Conservation (phyloP, 768 basidiomycete genomes). For the Mycena venus region DNA sequence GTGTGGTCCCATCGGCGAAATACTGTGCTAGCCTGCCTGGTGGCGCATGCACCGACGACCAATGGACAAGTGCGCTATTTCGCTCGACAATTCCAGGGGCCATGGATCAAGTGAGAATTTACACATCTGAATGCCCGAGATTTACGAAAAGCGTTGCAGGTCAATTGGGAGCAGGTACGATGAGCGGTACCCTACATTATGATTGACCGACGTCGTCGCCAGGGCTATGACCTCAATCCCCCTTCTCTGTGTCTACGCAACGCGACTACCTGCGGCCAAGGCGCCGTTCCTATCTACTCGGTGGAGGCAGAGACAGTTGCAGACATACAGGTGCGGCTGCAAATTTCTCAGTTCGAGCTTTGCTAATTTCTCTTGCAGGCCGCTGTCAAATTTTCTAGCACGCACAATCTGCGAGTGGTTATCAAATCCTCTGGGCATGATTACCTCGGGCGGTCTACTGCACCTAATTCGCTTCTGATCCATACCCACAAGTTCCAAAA, state of each 20-base stretch:
- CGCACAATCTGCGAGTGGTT: constrained; percentile 45
- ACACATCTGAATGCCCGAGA: background rate
- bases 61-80: constrained; percentile 31
- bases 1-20: constrained; percentile 26
- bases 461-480: constrained; percentile 53
- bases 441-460: constrained; percentile 59
- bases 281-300: constrained; percentile 55
- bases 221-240: constrained; percentile 24
- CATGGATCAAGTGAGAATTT: constrained; percentile 23
- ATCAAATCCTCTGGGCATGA: constrained; percentile 53
- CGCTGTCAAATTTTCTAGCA: constrained; percentile 45
- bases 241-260: constrained; percentile 25
- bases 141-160: background rate
- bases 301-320: constrained; percentile 53
- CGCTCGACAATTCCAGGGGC: constrained; percentile 27
- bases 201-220: background rate
- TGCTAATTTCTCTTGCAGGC: constrained; percentile 35
- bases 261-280: constrained; percentile 53
- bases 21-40: constrained; percentile 18
- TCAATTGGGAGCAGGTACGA: constrained; percentile 26
- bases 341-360: background rate
- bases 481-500: constrained; percentile 56
- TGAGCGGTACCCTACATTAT: background rate
- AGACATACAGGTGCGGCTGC: constrained; percentile 46
- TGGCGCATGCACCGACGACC: constrained; percentile 26